Base-by-base conservation (phyloP, 192 early-diverging fungal genomes). In the Haplosporangium gracile region DNA sequence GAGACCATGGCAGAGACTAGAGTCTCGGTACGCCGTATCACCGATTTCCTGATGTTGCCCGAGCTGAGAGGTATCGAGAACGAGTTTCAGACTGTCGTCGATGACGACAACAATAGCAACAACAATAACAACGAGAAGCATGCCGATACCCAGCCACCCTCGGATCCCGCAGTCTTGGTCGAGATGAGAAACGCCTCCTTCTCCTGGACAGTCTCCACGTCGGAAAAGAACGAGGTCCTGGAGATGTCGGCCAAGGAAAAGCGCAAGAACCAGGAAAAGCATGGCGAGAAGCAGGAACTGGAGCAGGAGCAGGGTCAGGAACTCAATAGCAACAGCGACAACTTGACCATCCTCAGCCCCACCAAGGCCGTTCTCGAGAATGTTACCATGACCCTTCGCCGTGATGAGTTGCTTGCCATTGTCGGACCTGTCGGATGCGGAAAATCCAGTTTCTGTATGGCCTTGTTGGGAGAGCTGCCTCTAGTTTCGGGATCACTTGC, bases 381-480 rank as follows among this genome's bases (percentile, higher is more conserved):
- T 36, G 36, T 89, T 38, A 82, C 49, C 47, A 74, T 90, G 53
- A 79, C 71, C 18, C 72, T 90, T 1, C 77, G 84, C 34, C 47
- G 71, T 24, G 71, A 86, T 29, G 89, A 90, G 49, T 68, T 90
- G 15, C 65, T 82, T 40, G 89, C 83, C 0, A 79, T 90, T 36
- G 85, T 90, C 16, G 89, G 89, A 36, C 87, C 89, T 36, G 89
- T 90, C 42, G 89, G 89, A 76, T 86, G 78, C 39, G 89, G 89
- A 40, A 90, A 90, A 72, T 82, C 89, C 8, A 88, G 88, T 29
- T 78, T 90, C 36, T 89, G 88, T 71, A 90, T 90, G 89, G 88
- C 89, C 3, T 71, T 90, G 5, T 26, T 90, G n/a, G 80, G 82
- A 34, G 89, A 90, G 45, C 76, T 90, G 74, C 83, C 87, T 10